These are phyloP conservation scores for Cyclotella baltica DNA, from an alignment of 108 stramenopile genomes.

Conservation along the genomic window DNA sequence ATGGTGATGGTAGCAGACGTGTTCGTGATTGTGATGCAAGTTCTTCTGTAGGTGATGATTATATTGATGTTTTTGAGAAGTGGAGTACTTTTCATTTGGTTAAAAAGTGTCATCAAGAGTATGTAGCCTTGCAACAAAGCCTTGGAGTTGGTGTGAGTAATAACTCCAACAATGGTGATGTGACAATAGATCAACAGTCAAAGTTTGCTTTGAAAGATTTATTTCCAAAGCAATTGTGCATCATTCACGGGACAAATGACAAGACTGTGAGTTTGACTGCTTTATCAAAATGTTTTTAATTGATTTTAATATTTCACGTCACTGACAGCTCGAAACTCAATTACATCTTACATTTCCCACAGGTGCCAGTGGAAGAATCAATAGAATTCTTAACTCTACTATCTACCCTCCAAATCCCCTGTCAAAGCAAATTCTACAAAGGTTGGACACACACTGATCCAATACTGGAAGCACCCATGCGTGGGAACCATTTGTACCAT, in stretches of 20 bases:
- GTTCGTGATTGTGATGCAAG: no score
- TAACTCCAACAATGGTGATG: neutral
- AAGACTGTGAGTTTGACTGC: slow-evolving; percentile 53
- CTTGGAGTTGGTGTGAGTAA: neutral
- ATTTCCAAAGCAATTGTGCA: slow-evolving; percentile 57
- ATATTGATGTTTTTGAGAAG: slow-evolving; percentile 30
- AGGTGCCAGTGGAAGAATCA: slow-evolving; percentile 56
- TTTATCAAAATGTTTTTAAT: neutral
- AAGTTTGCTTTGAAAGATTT: slow-evolving; percentile 24
- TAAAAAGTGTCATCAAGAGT: slow-evolving; percentile 38
- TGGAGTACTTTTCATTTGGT: slow-evolving; percentile 52
- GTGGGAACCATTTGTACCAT: slow-evolving; percentile 71
- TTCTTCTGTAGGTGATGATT: neutral
- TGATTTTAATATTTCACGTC: neutral
- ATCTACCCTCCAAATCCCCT: slow-evolving; percentile 28
- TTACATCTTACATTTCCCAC: neutral
- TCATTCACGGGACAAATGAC: slow-evolving; percentile 63
- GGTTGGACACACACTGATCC: slow-evolving; percentile 79
- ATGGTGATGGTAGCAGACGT: no score
- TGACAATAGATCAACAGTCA: neutral
- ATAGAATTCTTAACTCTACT: slow-evolving; percentile 43
- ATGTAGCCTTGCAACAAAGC: neutral
- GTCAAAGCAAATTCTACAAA: slow-evolving; percentile 38
- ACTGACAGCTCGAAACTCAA: neutral
- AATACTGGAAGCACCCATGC: slow-evolving; percentile 70